phyloP scores from a whole-genome alignment of 192 early-diverging fungal species.

The Podila epigama region DNA sequence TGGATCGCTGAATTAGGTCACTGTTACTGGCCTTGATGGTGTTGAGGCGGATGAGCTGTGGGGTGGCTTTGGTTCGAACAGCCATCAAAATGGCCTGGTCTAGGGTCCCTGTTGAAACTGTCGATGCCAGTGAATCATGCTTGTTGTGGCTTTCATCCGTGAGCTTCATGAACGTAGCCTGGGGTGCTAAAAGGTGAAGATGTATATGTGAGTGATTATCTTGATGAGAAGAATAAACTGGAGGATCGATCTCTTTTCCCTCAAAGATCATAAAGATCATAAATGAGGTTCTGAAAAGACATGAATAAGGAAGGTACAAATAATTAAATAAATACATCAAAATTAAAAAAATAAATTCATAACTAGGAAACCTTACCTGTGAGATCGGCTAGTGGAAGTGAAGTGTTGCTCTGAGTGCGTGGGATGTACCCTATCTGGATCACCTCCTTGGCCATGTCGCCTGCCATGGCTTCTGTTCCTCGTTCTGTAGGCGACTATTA shows the following conservation, averaged over 20 bases:
- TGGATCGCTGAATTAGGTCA: constrained; percentile 40
- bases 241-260: neutral
- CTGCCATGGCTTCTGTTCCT: neutral
- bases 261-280: too few species aligned
- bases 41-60: constrained; percentile 20
- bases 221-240: neutral
- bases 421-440: constrained; percentile 33
- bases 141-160: constrained; percentile 15
- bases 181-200: constrained; percentile 1
- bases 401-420: neutral
- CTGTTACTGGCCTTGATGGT: constrained; percentile 18
- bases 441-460: constrained; percentile 6
- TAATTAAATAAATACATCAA: neutral
- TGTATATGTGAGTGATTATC: too few species aligned
- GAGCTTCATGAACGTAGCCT: constrained; percentile 5
- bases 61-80: constrained; percentile 14
- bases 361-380: constrained; percentile 8
- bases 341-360: neutral
- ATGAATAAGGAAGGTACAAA: too few species aligned
- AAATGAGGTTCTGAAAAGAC: too few species aligned
- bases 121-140: constrained; percentile 27
- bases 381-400: constrained; percentile 2
- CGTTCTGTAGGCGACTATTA: neutral
- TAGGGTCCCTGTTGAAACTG: constrained; percentile 15
- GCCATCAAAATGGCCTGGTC: constrained; percentile 33